Evolutionary conservation across 2,329 filamentous ascomycete species (phyloP).

Genomic region (Juglanconis sp.): DNA sequence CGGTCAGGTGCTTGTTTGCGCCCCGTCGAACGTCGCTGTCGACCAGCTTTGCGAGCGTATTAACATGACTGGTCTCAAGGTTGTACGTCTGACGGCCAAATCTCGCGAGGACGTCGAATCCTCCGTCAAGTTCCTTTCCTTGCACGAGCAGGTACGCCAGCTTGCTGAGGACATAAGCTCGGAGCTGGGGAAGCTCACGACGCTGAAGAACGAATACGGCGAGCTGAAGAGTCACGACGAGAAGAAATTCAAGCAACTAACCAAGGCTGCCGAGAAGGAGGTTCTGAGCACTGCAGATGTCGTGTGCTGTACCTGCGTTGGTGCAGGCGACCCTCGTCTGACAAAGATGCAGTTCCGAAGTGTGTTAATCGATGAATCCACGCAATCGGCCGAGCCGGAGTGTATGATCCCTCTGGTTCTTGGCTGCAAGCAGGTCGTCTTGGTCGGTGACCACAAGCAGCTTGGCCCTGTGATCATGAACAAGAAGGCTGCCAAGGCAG

Average conservation of each 20-base stretch:
- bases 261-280: conserved; percentile 88
- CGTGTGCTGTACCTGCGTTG: conserved; percentile 97
- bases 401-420: conserved; percentile 98
- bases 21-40: conserved; percentile 96
- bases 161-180: conserved; percentile 79
- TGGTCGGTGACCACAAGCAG: conserved; percentile 97
- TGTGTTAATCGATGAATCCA: conserved; percentile 96
- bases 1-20: conserved; percentile 92
- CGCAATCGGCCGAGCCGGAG: conserved; percentile 95
- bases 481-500: conserved; percentile 98
- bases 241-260: conserved; percentile 97
- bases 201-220: conserved; percentile 86
- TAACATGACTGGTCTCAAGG: conserved; percentile 90
- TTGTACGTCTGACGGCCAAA: conserved; percentile 96
- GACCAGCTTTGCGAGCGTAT: conserved; percentile 98
- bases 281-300: conserved; percentile 95
- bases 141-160: conserved; percentile 96
- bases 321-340: conserved; percentile 90
- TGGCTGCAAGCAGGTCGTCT: conserved; percentile 97
- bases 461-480: conserved; percentile 99
- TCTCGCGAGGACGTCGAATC: conserved; percentile 98
- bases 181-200: conserved; percentile 86
- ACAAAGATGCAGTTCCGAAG: conserved; percentile 98
- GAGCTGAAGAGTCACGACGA: conserved; percentile 94
- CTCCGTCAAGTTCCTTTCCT: conserved; percentile 90